These are phyloP conservation scores for Phialophora tarda DNA, from an alignment of 2,329 filamentous ascomycete species.

Conservation along the genomic window DNA sequence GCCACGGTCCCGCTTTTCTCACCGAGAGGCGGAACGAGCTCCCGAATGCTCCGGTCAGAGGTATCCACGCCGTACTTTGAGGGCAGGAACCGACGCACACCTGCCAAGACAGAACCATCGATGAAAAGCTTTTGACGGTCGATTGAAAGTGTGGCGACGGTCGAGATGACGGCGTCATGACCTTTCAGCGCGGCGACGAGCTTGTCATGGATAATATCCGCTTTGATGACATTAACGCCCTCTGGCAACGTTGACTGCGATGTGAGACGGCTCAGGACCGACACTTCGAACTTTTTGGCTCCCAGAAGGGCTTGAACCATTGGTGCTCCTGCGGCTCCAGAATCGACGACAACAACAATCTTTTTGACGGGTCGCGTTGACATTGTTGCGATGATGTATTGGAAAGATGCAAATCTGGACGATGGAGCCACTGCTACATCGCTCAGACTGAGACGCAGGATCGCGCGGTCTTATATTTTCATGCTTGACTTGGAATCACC, in stretches of 20 bases:
- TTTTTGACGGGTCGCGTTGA: conserved; percentile 18
- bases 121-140: conserved; percentile 43
- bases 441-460: background rate
- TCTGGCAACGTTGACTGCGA: conserved; percentile 36
- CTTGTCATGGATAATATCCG: conserved; percentile 40
- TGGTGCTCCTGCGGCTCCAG: conserved; percentile 8
- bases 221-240: conserved; percentile 37
- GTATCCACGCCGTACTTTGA: conserved; percentile 45
- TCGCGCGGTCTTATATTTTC: background rate
- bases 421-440: background rate
- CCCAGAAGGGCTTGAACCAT: conserved; percentile 14
- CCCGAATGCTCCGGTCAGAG: conserved; percentile 38
- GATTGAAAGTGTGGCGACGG: conserved; percentile 29
- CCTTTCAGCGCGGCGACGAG: conserved; percentile 39
- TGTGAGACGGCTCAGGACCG: conserved; percentile 40
- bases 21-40: conserved; percentile 40
- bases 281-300: conserved; percentile 37
- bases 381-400: background rate
- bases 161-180: conserved; percentile 41
- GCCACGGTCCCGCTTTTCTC: conserved; percentile 49
- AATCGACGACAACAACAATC: conserved; percentile 20
- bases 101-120: conserved; percentile 43
- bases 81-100: conserved; percentile 46
- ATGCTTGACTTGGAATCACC: background rate
- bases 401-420: background rate